A percentile compares a stretch with the other conserved stretches of the same genome.
Conservation (phyloP, 352 stramenopile species). For the Globisporangium radiosum region DNA sequence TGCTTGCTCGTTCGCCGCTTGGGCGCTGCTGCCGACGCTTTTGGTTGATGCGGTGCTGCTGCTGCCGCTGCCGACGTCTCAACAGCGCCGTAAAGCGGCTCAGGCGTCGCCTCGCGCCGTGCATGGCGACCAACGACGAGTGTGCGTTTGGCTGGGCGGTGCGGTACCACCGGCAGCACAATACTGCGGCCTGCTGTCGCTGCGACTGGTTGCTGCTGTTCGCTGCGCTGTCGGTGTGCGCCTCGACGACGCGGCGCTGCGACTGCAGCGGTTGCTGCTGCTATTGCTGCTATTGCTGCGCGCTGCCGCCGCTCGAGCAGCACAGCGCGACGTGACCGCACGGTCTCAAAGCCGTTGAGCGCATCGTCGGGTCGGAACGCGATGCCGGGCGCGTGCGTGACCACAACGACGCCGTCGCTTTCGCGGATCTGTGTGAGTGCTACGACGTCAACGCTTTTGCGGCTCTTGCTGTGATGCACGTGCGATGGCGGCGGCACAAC, state of each 20-base stretch:
- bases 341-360: conserved; percentile 18
- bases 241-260: too few species aligned
- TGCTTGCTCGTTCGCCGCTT: too few species aligned
- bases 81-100: too few species aligned
- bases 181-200: too few species aligned
- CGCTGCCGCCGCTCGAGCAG: conserved; percentile 18
- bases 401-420: conserved; percentile 14
- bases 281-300: conserved; percentile 1
- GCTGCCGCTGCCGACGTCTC: too few species aligned
- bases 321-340: conserved; percentile 23
- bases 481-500: too few species aligned
- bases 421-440: conserved; percentile 14
- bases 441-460: conserved; percentile 2
- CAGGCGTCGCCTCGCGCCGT: too few species aligned
- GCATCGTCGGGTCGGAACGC: conserved; percentile 9
- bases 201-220: not conserved
- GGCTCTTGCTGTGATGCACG: not conserved
- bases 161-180: too few species aligned
- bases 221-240: not conserved
- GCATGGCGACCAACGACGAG: not conserved
- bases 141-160: not conserved
- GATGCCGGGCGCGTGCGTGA: conserved; percentile 12
- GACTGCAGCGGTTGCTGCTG: too few species aligned
- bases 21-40: too few species aligned
- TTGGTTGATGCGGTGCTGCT: too few species aligned